Conservation (phyloP, 177 flowering plant species). For the Vitis hybrid region DNA sequence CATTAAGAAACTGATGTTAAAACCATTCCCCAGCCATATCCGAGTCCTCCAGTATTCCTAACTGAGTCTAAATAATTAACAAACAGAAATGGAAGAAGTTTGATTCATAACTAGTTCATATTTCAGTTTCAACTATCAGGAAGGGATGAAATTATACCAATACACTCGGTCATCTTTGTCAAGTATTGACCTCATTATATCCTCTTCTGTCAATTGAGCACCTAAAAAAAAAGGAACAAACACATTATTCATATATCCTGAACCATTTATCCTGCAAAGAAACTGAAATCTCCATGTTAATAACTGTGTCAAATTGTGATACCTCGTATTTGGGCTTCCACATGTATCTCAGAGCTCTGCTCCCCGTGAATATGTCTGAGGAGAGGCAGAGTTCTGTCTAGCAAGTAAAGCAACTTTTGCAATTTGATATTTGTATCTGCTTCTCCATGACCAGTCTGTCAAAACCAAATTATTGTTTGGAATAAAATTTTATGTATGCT, state of each 20-base stretch:
- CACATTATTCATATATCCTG: not conserved
- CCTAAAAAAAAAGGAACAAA: constrained; percentile 33
- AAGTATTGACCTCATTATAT: constrained; percentile 37
- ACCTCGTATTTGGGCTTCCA: constrained; percentile 61
- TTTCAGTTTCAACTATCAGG: constrained; percentile 2
- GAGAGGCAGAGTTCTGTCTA: constrained; percentile 57
- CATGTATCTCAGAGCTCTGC: constrained; percentile 54
- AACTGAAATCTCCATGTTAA: constrained; percentile 5
- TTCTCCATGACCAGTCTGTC: constrained; percentile 42
- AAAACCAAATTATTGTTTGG: constrained; percentile 10
- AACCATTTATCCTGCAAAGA: not conserved
- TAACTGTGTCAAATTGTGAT: not conserved
- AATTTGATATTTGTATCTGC: constrained; percentile 38
- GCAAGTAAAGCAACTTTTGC: constrained; percentile 54
- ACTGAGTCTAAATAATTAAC: not conserved
- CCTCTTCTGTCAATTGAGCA: constrained; percentile 40
- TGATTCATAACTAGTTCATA: not conserved
- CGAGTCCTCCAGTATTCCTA: too few species aligned
- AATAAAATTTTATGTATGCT: constrained; percentile 2
- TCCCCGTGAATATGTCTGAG: constrained; percentile 58
- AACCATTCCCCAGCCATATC: too few species aligned
- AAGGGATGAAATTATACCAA: constrained; percentile 48
- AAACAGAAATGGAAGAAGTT: not conserved
- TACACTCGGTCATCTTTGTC: constrained; percentile 64
- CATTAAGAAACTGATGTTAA: too few species aligned